Conservation (phyloP, 108 stramenopile genomes). For the Cyclotella choctawhatcheeana region DNA sequence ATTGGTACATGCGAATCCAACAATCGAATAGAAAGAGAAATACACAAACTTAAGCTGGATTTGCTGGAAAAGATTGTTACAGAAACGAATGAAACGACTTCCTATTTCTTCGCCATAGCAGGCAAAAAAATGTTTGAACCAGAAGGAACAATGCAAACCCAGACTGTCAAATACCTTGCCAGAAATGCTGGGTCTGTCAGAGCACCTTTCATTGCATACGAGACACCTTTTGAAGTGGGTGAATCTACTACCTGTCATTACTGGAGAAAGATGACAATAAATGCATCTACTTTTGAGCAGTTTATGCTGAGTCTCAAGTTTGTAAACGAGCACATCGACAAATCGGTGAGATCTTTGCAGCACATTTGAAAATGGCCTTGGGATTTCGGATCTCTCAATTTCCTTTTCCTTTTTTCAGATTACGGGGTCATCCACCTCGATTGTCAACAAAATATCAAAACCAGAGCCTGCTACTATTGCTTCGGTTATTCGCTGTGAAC, state of each 20-base stretch:
- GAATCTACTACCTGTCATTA: slow-evolving; percentile 69
- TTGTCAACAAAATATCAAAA: slow-evolving; percentile 22
- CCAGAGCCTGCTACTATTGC: slow-evolving; percentile 30
- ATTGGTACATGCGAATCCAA: neutral
- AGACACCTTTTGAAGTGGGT: slow-evolving; percentile 79
- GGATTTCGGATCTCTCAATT: neutral
- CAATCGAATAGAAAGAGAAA: slow-evolving; percentile 14
- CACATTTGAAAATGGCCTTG: neutral
- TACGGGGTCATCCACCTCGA: slow-evolving; percentile 25
- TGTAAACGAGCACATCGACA: slow-evolving; percentile 66
- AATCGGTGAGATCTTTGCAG: slow-evolving; percentile 42
- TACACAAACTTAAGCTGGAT: slow-evolving; percentile 38
- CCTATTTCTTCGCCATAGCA: slow-evolving; percentile 65
- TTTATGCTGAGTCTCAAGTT: slow-evolving; percentile 57
- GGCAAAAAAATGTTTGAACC: slow-evolving; percentile 75
- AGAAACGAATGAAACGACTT: slow-evolving; percentile 12
- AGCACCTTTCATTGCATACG: slow-evolving; percentile 69
- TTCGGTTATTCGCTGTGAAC: slow-evolving; percentile 46
- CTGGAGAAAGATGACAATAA: slow-evolving; percentile 70
- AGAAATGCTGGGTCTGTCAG: slow-evolving; percentile 63
- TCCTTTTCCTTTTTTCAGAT: slow-evolving; percentile 23
- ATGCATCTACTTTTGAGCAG: slow-evolving; percentile 62
- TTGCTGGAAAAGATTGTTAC: slow-evolving; percentile 48
- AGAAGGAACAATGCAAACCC: slow-evolving; percentile 48
- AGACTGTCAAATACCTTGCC: slow-evolving; percentile 58